Evolutionary conservation across 2,329 filamentous ascomycete species (phyloP).

Genomic region (Trichoderma pleuroti): DNA sequence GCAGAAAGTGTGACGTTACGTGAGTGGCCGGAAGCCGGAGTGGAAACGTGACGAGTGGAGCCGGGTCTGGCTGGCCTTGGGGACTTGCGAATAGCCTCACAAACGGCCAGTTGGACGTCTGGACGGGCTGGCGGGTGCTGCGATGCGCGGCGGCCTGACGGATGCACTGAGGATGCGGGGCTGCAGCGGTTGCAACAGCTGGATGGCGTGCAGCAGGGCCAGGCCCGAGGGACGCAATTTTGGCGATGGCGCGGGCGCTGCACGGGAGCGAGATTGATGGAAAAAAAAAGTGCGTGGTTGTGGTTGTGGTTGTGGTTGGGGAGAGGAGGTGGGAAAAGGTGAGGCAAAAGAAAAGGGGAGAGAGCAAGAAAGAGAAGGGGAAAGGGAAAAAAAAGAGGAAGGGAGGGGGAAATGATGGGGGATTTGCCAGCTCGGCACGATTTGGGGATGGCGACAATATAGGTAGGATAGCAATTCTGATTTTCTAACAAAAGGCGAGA

Average conservation of each 20-base stretch:
- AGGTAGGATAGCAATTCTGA: conserved; percentile 15
- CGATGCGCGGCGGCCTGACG: conserved; percentile 22
- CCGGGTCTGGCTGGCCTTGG: conserved; percentile 6
- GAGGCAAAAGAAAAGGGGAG: conserved; percentile 25
- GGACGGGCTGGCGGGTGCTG: conserved; percentile 20
- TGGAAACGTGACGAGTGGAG: conserved; percentile 19
- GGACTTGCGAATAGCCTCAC: conserved; percentile 43
- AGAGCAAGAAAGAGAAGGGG: conserved; percentile 22
- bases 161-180: conserved; percentile 25
- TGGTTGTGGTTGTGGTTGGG: conserved; percentile 12
- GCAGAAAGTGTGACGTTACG: conserved; percentile 22
- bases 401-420: conserved; percentile 27
- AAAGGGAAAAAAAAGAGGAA: conserved; percentile 23
- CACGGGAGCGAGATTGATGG: conserved; percentile 41
- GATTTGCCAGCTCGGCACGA: conserved; percentile 22
- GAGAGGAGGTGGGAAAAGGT: neutral
- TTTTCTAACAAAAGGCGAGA: conserved; percentile 19
- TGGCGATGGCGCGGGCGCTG: conserved; percentile 34
- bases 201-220: conserved; percentile 30
- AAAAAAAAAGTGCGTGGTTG: conserved; percentile 22
- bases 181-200: conserved; percentile 23
- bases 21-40: conserved; percentile 25
- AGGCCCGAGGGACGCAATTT: conserved; percentile 37
- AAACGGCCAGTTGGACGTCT: conserved; percentile 25
- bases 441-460: conserved; percentile 29